A percentile compares a stretch with the other conserved stretches of the same genome.
Conservation (phyloP, 2,329 filamentous ascomycete genomes). For the Cercospora sesami region DNA sequence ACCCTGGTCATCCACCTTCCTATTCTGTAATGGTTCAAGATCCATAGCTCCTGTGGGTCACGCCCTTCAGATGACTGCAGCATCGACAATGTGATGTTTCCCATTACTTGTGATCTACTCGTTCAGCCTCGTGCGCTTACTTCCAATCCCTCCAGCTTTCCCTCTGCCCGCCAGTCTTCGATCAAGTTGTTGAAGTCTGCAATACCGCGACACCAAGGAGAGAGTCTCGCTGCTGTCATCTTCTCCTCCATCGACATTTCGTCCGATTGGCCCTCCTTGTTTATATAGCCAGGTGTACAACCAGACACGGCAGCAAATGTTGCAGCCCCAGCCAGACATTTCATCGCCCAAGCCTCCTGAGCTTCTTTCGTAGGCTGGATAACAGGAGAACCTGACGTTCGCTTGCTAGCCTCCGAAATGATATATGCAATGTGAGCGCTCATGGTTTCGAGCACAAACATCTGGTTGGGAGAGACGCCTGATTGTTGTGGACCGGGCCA, state of each 20-base stretch:
- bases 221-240: conserved; percentile 30
- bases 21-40: conserved; percentile 8
- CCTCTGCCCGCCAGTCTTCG: conserved; percentile 37
- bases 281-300: conserved; percentile 59
- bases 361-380: conserved; percentile 51
- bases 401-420: conserved; percentile 40
- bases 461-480: conserved; percentile 33
- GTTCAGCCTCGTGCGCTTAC: conserved; percentile 17
- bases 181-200: conserved; percentile 39
- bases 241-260: conserved; percentile 31
- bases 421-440: conserved; percentile 50
- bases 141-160: conserved; percentile 38
- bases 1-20: conserved; percentile 21
- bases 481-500: conserved; percentile 49
- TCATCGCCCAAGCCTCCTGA: conserved; percentile 51
- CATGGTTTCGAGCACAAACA: conserved; percentile 41
- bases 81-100: not conserved
- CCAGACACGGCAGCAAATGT: conserved; percentile 44
- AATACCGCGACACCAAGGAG: conserved; percentile 37
- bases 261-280: conserved; percentile 46
- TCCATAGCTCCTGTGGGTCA: conserved; percentile 1
- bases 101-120: not conserved
- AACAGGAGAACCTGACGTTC: conserved; percentile 30
- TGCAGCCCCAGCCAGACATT: conserved; percentile 45
- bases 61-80: not conserved